Percentiles rank a stretch among this genome's conserved stretches.
Evolutionary conservation across 768 basidiomycete genomes (phyloP).

Genomic region (Leccinum truebloodii): DNA sequence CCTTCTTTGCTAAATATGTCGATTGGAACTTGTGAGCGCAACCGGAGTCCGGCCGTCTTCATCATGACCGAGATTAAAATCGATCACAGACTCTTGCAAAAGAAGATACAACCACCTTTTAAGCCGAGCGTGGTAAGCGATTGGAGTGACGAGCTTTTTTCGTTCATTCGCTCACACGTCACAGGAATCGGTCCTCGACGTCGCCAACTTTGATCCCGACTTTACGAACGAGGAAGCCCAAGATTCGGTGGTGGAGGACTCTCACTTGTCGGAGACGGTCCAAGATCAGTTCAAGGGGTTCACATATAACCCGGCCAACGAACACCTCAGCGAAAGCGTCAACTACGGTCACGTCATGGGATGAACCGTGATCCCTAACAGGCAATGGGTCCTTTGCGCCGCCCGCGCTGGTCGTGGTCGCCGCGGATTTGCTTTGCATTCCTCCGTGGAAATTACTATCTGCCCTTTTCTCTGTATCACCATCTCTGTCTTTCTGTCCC

Average conservation of each 20-base stretch:
- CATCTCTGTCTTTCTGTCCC: background rate
- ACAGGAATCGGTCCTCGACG: slow-evolving; percentile 89
- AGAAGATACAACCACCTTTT: slow-evolving; percentile 97
- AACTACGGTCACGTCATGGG: slow-evolving; percentile 50
- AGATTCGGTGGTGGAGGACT: slow-evolving; percentile 95
- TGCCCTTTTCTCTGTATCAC: background rate
- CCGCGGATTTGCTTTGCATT: slow-evolving; percentile 8
- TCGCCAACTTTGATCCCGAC: slow-evolving; percentile 96
- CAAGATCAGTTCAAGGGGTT: slow-evolving; percentile 95
- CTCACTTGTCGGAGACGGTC: slow-evolving; percentile 89
- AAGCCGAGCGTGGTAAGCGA: slow-evolving; percentile 89
- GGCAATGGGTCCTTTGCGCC: background rate
- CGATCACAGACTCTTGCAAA: slow-evolving; percentile 65
- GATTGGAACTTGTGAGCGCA: too few species aligned
- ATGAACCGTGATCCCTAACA: slow-evolving; percentile 19
- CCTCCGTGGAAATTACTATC: slow-evolving; percentile 2
- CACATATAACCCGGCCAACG: slow-evolving; percentile 84
- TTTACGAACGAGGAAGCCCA: slow-evolving; percentile 95
- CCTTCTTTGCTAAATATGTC: slow-evolving; percentile 63
- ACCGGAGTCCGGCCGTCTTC: too few species aligned
- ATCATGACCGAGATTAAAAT: slow-evolving; percentile 1
- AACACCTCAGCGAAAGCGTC: slow-evolving; percentile 83
- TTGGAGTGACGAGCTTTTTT: background rate
- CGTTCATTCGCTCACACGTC: slow-evolving; percentile 7
- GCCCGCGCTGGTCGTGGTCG: slow-evolving; percentile 26